Percentiles rank a stretch among this genome's conserved stretches.
phyloP scores from a whole-genome alignment of 345 rosid genomes.

The Salix exigua region DNA sequence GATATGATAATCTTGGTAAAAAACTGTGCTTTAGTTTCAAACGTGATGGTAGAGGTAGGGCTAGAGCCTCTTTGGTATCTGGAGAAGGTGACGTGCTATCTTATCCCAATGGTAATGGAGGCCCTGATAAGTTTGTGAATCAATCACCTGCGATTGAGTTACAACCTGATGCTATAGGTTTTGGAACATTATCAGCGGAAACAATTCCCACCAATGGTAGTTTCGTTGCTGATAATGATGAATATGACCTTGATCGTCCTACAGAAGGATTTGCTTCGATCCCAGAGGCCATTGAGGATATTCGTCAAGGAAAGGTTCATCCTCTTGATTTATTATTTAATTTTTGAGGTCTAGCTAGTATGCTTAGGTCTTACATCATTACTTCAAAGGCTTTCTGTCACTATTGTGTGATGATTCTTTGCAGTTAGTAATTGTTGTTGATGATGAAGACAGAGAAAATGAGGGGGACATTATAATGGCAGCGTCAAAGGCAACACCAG shows the following conservation, averaged over 20 bases:
- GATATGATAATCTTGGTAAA: conserved; percentile 9
- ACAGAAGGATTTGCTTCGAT: conserved; percentile 63
- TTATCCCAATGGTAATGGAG: conserved; percentile 35
- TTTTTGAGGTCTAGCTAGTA: neutral
- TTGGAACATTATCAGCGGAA: conserved; percentile 42
- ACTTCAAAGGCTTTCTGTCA: neutral
- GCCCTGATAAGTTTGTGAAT: conserved; percentile 13
- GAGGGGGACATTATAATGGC: conserved; percentile 94
- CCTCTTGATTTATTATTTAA: neutral
- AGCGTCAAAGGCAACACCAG: conserved; percentile 78
- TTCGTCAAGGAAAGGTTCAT: conserved; percentile 69
- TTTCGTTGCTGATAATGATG: conserved; percentile 41
- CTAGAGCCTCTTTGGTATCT: conserved; percentile 40
- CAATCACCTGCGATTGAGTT: conserved; percentile 28
- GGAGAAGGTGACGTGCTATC: conserved; percentile 48
- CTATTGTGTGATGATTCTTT: conserved; percentile 20
- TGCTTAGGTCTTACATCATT: neutral
- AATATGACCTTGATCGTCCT: conserved; percentile 60
- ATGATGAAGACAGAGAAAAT: conserved; percentile 92
- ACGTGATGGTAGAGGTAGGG: conserved; percentile 30
- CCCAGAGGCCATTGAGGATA: conserved; percentile 69
- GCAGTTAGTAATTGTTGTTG: conserved; percentile 87
- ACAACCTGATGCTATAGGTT: conserved; percentile 32
- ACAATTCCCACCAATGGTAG: conserved; percentile 31
- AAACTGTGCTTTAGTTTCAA: conserved; percentile 27